Evolutionary conservation across 805 yeast species (phyloP), one percentile per base, ranked within the genome.

Genomic region (Wickerhamomyces bovis): DNA sequence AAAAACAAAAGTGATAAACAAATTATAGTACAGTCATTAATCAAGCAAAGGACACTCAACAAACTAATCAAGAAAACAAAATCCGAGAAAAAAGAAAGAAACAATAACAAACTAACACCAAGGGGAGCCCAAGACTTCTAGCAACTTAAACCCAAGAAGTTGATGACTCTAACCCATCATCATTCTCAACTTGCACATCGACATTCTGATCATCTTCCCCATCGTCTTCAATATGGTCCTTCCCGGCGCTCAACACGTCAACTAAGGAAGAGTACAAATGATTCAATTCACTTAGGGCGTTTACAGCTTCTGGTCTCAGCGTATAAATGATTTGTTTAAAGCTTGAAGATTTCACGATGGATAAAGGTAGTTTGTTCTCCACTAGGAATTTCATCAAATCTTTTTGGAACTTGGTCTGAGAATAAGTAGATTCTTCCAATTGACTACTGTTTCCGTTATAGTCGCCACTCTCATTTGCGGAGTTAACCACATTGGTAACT

Each of bases 291-390:
- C 66, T 59, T 51, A 78, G 60, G 49, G 77, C 82, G 2, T 58
- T 50, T 3, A 77, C 62, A 1, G 77, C 70, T 28, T 71, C 76
- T 0, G 79, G 73, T 44, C 76, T 65, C 49, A 78, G 64, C 39
- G 78, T 78, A 53, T 69, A 72, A 15, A 78, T 64, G 38, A 78
- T 56, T 51, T 77, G 81, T 56, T 73, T 75, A 54, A 78, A 78
- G 9, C 78, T 67, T 20, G 66, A 72, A 43, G 78, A 71, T 58
- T 72, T 73, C n/a, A 76, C 72, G 10, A 71, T 70, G 20, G 63
- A 65, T 26, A 76, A 67, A 0, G 78, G 70, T 11, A 78, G 61
- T 54, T 75, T 76, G 58, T 78, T 75, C n/a, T 77, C 81, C 15
- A 72, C 67, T 35, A 77, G 57, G 47, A 77, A 78, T 51, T 66